Evolutionary conservation across 2,329 filamentous ascomycete species (phyloP).

Genomic region (Leptographium radiaticola): DNA sequence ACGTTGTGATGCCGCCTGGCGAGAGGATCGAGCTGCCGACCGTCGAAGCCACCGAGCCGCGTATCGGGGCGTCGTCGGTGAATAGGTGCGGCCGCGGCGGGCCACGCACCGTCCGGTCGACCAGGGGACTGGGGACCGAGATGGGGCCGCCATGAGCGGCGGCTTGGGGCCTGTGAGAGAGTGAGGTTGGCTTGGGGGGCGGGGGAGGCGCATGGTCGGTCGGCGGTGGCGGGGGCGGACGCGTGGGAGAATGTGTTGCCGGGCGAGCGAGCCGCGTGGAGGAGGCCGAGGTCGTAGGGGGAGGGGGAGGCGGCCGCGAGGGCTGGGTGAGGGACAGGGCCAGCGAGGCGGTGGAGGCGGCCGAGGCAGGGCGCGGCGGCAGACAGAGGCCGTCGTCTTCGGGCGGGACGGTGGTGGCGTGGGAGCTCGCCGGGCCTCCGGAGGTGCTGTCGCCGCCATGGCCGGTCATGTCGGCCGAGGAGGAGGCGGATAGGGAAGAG

Average conservation of each 20-base stretch:
- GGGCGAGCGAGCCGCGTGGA: background rate
- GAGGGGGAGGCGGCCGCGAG: background rate
- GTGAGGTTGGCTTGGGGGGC: constrained; percentile 3
- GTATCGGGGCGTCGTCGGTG: constrained; percentile 12
- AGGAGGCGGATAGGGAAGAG: constrained; percentile 6
- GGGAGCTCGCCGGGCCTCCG: constrained; percentile 9
- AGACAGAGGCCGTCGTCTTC: constrained; percentile 4
- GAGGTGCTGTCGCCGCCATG: constrained; percentile 5
- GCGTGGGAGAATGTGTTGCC: background rate
- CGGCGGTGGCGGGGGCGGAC: background rate
- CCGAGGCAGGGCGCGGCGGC: background rate
- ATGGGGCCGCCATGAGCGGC: constrained; percentile 5
- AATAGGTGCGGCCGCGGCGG: background rate
- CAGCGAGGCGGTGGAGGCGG: background rate
- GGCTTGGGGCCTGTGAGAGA: background rate
- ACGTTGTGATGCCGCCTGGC: constrained; percentile 11
- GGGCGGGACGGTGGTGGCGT: constrained; percentile 6
- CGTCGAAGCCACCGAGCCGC: constrained; percentile 22
- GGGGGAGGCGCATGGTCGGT: background rate
- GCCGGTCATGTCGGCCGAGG: constrained; percentile 11
- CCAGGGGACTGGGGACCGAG: constrained; percentile 7
- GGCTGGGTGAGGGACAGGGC: background rate
- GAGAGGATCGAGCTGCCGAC: constrained; percentile 18
- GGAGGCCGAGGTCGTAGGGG: background rate
- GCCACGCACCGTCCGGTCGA: constrained; percentile 3